Conservation (phyloP, 345 rosid species). For the Lepidium aucheri region DNA sequence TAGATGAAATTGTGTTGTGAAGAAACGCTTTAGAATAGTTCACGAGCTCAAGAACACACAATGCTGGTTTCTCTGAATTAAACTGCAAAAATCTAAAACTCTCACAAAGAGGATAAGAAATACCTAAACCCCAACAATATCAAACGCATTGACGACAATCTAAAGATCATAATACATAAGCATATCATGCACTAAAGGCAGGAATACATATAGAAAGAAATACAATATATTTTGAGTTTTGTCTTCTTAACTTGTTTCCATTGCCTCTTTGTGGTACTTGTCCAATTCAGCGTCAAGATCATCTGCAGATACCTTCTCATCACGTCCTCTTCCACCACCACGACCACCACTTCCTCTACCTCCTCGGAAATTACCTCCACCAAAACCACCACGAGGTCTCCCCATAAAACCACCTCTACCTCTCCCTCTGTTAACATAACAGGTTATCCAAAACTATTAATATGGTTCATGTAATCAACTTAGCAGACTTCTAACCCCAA, state of each 20-base stretch:
- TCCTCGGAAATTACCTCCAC: constrained; percentile 29
- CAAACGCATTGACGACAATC: constrained; percentile 8
- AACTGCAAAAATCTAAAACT: background rate
- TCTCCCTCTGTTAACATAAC: constrained; percentile 24
- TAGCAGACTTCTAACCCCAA: background rate
- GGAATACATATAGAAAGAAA: constrained; percentile 3
- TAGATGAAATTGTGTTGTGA: background rate
- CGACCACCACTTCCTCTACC: constrained; percentile 33
- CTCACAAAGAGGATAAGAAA: background rate
- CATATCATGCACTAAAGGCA: constrained; percentile 14
- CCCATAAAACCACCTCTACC: constrained; percentile 37
- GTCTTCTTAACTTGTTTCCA: constrained; percentile 30
- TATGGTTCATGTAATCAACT: background rate
- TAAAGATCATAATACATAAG: constrained; percentile 21
- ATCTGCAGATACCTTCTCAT: constrained; percentile 38
- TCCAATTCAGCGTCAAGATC: constrained; percentile 62
- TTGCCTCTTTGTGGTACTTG: constrained; percentile 47
- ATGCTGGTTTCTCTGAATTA: background rate
- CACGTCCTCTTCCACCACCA: constrained; percentile 32
- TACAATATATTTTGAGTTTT: background rate
- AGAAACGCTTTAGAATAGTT: background rate
- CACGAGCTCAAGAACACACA: background rate
- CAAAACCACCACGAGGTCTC: constrained; percentile 30
- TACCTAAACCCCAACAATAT: constrained; percentile 4
- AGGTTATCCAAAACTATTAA: background rate